Evolutionary conservation across 208 protist genomes (phyloP), one percentile per base, ranked within the genome.

Genomic region (Spongospora subterranea): DNA sequence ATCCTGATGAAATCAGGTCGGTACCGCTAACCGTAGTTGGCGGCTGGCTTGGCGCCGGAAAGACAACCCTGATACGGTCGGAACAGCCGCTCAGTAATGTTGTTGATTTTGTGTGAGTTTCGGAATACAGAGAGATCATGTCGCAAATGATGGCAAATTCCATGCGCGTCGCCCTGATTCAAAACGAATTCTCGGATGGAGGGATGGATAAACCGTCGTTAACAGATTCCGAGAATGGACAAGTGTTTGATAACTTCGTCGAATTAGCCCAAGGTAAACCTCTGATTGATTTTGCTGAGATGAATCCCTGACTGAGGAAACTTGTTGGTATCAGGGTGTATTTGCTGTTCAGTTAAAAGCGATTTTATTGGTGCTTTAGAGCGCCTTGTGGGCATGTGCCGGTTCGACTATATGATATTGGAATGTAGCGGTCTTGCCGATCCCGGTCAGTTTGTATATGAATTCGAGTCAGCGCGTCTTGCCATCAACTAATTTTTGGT

Each of bases 271-370:
- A 82, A 82, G 71, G 71, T 82, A 32, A 65, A 17, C 54, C 54
- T 35, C 71, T 35, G 71, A 6, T 82, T 82, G 13, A 40, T 29
- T 60, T 60, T 60, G 50, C 13, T 6, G 13, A 82, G 13, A 82
- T 82, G 6, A 20, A n/a, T 82, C 71, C 6, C 6, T 6, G 50
- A 6, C 13, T 60, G 6, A 29, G 6, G 50, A 40, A 20, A 39
- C 40, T 43, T 6, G n/a, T 82, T 82, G 17, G 13, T 43, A 20
- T 6, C n/a, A 82, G 71, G 71, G 71, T 82, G 71, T 43, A 43
- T 82, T 82, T 82, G 71, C 71, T 82, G 71, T 82, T 45, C 71
- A n/a, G 71, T 82, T 6, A 82, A 82, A n/a, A 45, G 13, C 35
- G 71, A 82, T 35, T 43, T 82, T 43, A 13, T 82, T n/a, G n/a